A percentile compares a stretch with the other conserved stretches of the same genome.
phyloP scores from a whole-genome alignment of 78 protist species.

The Dictyostelium purpureum region DNA sequence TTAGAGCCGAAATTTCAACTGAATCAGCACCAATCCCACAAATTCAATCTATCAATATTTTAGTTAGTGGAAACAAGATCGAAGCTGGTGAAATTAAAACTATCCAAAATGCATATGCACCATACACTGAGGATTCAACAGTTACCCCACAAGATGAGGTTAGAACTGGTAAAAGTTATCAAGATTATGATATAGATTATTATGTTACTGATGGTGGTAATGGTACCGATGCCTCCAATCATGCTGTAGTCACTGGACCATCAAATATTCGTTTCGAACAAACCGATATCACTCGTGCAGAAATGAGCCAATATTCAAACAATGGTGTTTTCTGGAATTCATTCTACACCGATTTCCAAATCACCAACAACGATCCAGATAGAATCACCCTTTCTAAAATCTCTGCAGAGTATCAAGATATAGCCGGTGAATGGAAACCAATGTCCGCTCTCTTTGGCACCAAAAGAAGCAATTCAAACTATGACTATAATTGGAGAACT shows the following conservation, averaged over 20 bases:
- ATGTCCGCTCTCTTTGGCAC: slow-evolving; percentile 23
- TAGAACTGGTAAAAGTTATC: slow-evolving; percentile 26
- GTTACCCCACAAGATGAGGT: slow-evolving; percentile 4
- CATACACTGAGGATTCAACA: background rate
- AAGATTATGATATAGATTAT: slow-evolving; percentile 16
- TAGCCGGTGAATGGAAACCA: slow-evolving; percentile 31
- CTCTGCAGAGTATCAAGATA: slow-evolving; percentile 32
- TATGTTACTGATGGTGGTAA: slow-evolving; percentile 46
- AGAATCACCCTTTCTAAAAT: slow-evolving; percentile 36
- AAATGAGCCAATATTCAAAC: background rate
- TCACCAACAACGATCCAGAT: slow-evolving; percentile 6
- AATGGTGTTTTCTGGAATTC: background rate
- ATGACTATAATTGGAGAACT: slow-evolving; percentile 42
- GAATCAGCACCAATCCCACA: slow-evolving; percentile 3
- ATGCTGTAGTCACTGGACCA: slow-evolving; percentile 12
- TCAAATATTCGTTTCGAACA: slow-evolving; percentile 42
- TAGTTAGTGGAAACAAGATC: background rate
- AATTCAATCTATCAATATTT: background rate
- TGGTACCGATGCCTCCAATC: slow-evolving; percentile 15
- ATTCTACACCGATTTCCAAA: slow-evolving; percentile 65
- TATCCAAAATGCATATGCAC: slow-evolving; percentile 18
- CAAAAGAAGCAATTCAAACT: background rate
- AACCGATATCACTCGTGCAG: slow-evolving; percentile 26
- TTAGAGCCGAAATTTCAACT: slow-evolving; percentile 2
- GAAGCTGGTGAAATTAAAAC: background rate